Base-by-base conservation (phyloP, 441 rosid species). In the Melastoma candidum region DNA sequence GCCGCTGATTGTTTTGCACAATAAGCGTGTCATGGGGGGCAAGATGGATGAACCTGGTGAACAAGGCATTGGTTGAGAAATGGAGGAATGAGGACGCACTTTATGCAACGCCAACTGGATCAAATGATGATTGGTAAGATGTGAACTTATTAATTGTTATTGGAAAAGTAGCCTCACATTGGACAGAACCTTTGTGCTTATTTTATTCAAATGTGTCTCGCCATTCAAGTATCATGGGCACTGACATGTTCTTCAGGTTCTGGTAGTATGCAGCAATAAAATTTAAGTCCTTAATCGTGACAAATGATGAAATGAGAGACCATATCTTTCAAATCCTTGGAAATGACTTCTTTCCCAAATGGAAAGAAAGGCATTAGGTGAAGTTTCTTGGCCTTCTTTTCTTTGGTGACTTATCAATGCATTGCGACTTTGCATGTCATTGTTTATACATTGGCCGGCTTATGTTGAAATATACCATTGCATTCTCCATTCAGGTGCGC, bases 291-390 rank as follows among this genome's bases (percentile, higher is more conserved):
- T 78, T 85, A 57, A 47, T 80, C 51, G 80, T 88, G 69, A 77
- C 92, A 59, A 84, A 88, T 2, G 87, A 85, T 53, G 86, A 79
- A 77, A 81, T 81, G 81, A 75, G 83, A 74, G 90, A 85, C 67
- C 90, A 83, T 67, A 77, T 70, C 13, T 83, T 83, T 74, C 87
- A 78, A 59, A 87, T 83, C 73, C 63, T 83, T 43, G 85, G 87
- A 53, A 81, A 78, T 50, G 85, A 81, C 68, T 77, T 80, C 71
- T 81, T 83, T 65, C 83, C 81, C 24, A 80, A 61, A 67, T 83
- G 90, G 87, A 81, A 83, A 73, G 90, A 83, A 75, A 77, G 85
- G 68, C 90, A 83, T 54, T 85, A 76, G 71, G 90, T 82, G 65
- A 57, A 49, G 24, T 26, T 1, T 41, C 51, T 54, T 24, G 25